These are phyloP conservation scores for Cladochytrium replicatum DNA, from an alignment of 192 early-diverging fungal genomes.

Conservation along the genomic window DNA sequence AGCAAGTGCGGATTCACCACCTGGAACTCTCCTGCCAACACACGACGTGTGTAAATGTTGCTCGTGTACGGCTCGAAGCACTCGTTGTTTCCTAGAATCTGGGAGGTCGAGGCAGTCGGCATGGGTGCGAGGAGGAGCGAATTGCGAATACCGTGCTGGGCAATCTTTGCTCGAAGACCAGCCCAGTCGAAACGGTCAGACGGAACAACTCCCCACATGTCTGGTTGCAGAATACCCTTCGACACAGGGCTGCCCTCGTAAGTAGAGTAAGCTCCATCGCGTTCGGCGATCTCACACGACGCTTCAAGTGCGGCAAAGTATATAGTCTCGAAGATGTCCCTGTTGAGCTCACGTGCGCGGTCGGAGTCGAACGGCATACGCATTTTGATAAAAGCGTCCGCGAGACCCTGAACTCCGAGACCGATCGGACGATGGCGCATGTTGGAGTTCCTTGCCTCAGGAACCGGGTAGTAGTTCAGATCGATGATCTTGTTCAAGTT, in stretches of 20 bases:
- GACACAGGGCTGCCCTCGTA: conserved; percentile 83
- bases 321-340: conserved; percentile 89
- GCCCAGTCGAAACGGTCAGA: conserved; percentile 90
- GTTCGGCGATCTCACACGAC: conserved; percentile 78
- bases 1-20: conserved; percentile 94
- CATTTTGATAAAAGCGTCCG: conserved; percentile 93
- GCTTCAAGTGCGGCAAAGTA: conserved; percentile 91
- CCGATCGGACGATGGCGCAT: conserved; percentile 94
- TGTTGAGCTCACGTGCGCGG: conserved; percentile 74
- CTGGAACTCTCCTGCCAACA: conserved; percentile 96
- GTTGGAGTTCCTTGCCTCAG: conserved; percentile 79
- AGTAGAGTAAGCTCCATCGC: conserved; percentile 71
- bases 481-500: conserved; percentile 98
- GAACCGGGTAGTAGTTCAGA: conserved; percentile 91
- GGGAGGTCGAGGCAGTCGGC: conserved; percentile 95
- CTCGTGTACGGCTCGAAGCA: conserved; percentile 75
- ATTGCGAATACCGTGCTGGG: conserved; percentile 81
- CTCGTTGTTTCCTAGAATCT: conserved; percentile 97
- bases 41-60: conserved; percentile 95
- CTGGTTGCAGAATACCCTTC: conserved; percentile 84
- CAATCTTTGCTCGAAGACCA: conserved; percentile 64
- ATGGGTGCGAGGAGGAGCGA: conserved; percentile 91
- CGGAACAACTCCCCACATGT: conserved; percentile 77
- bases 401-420: conserved; percentile 95
- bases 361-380: conserved; percentile 87